Base-by-base conservation (phyloP, 352 stramenopile species). In the Globisporangium cystogenes region DNA sequence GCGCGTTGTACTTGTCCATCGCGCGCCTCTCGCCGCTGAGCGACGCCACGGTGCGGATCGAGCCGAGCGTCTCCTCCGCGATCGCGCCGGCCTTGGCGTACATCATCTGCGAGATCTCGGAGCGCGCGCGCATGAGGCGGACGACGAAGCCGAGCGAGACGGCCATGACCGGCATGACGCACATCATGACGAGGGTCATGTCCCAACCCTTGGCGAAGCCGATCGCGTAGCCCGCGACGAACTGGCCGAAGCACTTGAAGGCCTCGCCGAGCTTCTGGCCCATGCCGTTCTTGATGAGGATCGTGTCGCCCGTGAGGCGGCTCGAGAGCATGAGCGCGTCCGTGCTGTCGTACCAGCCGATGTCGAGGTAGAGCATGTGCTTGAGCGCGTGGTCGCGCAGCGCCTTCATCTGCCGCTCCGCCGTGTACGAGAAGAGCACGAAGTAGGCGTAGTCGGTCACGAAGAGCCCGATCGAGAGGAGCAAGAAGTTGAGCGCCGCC, bases 221-320 rank as follows among this genome's bases (percentile, higher is more conserved):
- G 45, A 72, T 63, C 11, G 51, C n/a, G 48, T 67, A 70, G 4
- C 51, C 49, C 14, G 14, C 36, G 11, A 55, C 2, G 16, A 55
- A 55, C 37, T 43, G 37, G 18, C 0, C 1, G 1, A 11, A 1
- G 16, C 3, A 23, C 16, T 23, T 21, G 16, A 20, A 1, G 1
- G 37, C 7, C 5, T 43, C 37, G 1, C 37, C 37, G 18, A 70
- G 39, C 55, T 70, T 70, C n/a, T 60, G 46, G 16, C 60, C 60
- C 60, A 70, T 70, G 27, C 59, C 62, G 31, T 68, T 46, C 45
- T 68, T 67, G 51, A 70, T 70, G 40, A 61, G 68, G 29, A 68
- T 42, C 0, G 62, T 70, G 40, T 70, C 62, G 31, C 60, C 61
- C 26, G 57, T 53, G 3, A 68, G 26, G 7, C 61, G 61, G n/a